phyloP scores from a whole-genome alignment of 192 early-diverging fungal species.

The Coemansia sp. region DNA sequence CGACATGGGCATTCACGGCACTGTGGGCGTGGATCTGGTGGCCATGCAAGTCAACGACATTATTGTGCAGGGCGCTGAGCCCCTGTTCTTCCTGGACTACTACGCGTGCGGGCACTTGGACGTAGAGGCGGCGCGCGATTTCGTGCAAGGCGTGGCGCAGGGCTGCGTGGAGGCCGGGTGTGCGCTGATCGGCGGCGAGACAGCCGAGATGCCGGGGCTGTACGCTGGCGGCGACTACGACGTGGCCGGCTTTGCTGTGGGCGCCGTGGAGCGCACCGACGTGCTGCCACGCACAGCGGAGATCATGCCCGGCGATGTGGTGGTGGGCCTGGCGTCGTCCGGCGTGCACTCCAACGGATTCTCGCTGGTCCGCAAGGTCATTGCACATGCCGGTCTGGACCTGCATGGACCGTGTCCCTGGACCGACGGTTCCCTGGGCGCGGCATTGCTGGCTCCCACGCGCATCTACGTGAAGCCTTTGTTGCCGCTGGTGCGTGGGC shows the following conservation, averaged over 20 bases:
- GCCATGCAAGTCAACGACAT: slow-evolving; percentile 99
- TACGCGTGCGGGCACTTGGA: slow-evolving; percentile 95
- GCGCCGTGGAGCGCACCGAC: slow-evolving; percentile 89
- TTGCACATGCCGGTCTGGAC: slow-evolving; percentile 73
- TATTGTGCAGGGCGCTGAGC: slow-evolving; percentile 98
- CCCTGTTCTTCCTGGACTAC: slow-evolving; percentile 98
- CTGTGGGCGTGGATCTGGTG: slow-evolving; percentile 97
- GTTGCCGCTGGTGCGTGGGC: slow-evolving; percentile 73
- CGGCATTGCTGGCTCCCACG: slow-evolving; percentile 90
- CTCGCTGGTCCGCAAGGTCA: slow-evolving; percentile 93
- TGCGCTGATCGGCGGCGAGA: slow-evolving; percentile 98
- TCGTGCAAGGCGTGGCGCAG: slow-evolving; percentile 92
- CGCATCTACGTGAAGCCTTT: slow-evolving; percentile 95
- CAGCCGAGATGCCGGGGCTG: slow-evolving; percentile 99
- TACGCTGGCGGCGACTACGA: slow-evolving; percentile 89
- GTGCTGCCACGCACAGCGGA: slow-evolving; percentile 83
- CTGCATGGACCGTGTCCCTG: slow-evolving; percentile 85
- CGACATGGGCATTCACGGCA: slow-evolving; percentile 81
- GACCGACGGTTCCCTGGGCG: slow-evolving; percentile 61
- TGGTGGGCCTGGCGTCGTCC: slow-evolving; percentile 93
- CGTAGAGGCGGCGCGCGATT: slow-evolving; percentile 86
- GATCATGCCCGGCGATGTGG: slow-evolving; percentile 79
- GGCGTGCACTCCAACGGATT: slow-evolving; percentile 99
- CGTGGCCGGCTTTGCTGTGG: slow-evolving; percentile 96
- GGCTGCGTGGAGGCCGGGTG: slow-evolving; percentile 90